Conservation (phyloP, 352 stramenopile species). For the Stephanocyclus meneghinianus region DNA sequence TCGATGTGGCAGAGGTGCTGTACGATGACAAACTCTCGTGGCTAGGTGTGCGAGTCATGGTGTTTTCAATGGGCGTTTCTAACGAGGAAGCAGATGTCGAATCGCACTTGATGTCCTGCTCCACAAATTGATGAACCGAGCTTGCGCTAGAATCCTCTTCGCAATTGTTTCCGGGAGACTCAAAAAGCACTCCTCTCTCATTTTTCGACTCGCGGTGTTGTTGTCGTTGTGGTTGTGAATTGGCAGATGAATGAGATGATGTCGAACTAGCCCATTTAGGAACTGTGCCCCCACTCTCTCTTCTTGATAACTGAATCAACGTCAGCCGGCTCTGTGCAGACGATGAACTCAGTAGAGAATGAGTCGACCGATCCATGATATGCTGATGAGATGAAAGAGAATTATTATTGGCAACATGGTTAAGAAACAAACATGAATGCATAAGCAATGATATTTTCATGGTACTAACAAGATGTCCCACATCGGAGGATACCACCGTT, state of each 20-base stretch:
- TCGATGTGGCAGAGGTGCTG: slow-evolving; percentile 16
- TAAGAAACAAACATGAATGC: not conserved
- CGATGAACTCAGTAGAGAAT: slow-evolving; percentile 74
- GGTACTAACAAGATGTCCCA: slow-evolving; percentile 53
- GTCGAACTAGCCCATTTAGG: slow-evolving; percentile 53
- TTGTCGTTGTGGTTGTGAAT: slow-evolving; percentile 16
- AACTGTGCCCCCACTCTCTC: slow-evolving; percentile 44
- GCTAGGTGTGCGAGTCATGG: slow-evolving; percentile 22
- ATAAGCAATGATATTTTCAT: not conserved
- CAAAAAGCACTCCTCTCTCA: slow-evolving; percentile 1
- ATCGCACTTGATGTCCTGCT: slow-evolving; percentile 16
- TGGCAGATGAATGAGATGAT: slow-evolving; percentile 29
- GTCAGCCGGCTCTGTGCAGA: slow-evolving; percentile 73
- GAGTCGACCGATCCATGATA: slow-evolving; percentile 83
- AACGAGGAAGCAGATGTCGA: slow-evolving; percentile 7
- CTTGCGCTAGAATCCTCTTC: slow-evolving; percentile 27
- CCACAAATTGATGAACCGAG: not conserved
- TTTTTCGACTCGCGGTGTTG: slow-evolving; percentile 9
- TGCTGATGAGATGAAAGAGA: slow-evolving; percentile 40
- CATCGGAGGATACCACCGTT: slow-evolving; percentile 66
- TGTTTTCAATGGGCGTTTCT: slow-evolving; percentile 15
- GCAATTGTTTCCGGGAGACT: slow-evolving; percentile 8
- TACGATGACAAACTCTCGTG: slow-evolving; percentile 35
- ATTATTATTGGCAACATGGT: not conserved
- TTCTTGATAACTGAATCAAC: slow-evolving; percentile 75